Conservation (phyloP, 129 eudicot genomes). For the Flaveria sonorensis region DNA sequence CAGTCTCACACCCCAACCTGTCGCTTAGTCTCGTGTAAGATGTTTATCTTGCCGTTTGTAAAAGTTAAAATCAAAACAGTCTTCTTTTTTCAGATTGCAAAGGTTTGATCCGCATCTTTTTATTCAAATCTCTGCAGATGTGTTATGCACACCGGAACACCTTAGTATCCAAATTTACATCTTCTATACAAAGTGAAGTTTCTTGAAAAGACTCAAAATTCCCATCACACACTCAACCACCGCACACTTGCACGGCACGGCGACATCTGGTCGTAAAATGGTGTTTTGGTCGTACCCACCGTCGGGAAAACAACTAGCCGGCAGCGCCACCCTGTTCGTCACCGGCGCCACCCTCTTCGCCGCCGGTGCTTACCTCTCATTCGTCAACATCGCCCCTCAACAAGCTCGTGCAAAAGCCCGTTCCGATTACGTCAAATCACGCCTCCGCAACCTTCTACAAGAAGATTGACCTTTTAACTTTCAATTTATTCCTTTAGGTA, state of each 20-base stretch:
- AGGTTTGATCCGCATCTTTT: no score
- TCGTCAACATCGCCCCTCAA: slow-evolving; percentile 71
- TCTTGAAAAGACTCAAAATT: neutral
- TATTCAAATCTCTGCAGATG: no score
- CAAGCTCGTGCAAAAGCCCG: slow-evolving; percentile 81
- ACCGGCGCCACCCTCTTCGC: slow-evolving; percentile 59
- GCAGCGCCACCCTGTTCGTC: slow-evolving; percentile 43
- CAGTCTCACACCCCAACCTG: no score
- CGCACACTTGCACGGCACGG: slow-evolving; percentile 18
- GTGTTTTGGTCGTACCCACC: slow-evolving; percentile 72
- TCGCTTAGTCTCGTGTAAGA: no score
- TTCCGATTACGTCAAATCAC: slow-evolving; percentile 63
- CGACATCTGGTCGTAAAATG: slow-evolving; percentile 29
- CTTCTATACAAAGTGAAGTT: no score
- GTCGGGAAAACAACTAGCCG: slow-evolving; percentile 55
- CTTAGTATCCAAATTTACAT: no score
- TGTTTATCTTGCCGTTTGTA: no score
- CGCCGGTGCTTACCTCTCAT: slow-evolving; percentile 71
- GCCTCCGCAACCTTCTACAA: slow-evolving; percentile 60
- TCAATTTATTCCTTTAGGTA: slow-evolving; percentile 16
- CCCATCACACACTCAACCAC: neutral
- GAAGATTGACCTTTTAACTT: slow-evolving; percentile 38
- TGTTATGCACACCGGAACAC: no score
- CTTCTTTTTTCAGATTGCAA: no score
- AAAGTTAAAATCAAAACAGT: no score